Evolutionary conservation across 441 rosid species (phyloP).

Genomic region (Eruca vesicaria): DNA sequence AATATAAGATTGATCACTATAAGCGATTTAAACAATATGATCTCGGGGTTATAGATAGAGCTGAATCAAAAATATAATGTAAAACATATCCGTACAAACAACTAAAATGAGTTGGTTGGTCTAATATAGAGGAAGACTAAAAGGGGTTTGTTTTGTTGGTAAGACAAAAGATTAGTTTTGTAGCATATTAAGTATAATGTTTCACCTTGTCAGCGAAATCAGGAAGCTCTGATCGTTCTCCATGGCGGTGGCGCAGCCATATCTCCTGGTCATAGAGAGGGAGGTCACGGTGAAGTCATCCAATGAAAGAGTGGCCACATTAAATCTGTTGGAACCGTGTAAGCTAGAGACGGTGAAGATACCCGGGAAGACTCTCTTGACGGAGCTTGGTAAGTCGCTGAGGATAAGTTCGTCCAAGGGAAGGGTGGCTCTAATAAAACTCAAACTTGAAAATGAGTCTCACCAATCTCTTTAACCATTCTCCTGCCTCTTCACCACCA

Average conservation of each 20-base stretch:
- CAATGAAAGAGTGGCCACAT: neutral
- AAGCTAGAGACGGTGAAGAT: neutral
- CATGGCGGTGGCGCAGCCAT: neutral
- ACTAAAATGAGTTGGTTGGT: neutral
- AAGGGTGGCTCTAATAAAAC: neutral
- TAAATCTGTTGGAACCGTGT: neutral
- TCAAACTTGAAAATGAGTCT: neutral
- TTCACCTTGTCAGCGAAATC: neutral
- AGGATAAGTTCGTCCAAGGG: neutral
- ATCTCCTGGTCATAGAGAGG: neutral
- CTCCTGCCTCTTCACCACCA: neutral
- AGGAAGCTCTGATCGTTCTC: neutral
- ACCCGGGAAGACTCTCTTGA: neutral
- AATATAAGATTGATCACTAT: neutral
- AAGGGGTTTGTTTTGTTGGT: neutral
- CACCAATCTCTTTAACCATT: neutral
- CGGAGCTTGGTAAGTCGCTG: neutral
- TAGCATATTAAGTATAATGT: neutral
- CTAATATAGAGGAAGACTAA: neutral
- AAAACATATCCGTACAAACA: neutral
- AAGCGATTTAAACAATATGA: neutral
- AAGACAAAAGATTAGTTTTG: neutral
- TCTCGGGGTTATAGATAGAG: neutral
- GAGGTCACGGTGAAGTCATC: neutral
- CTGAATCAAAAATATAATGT: neutral